Evolutionary conservation across 2,329 filamentous ascomycete genomes (phyloP), one percentile per base, ranked within the genome.

Genomic region (Didymellaceae sp.): DNA sequence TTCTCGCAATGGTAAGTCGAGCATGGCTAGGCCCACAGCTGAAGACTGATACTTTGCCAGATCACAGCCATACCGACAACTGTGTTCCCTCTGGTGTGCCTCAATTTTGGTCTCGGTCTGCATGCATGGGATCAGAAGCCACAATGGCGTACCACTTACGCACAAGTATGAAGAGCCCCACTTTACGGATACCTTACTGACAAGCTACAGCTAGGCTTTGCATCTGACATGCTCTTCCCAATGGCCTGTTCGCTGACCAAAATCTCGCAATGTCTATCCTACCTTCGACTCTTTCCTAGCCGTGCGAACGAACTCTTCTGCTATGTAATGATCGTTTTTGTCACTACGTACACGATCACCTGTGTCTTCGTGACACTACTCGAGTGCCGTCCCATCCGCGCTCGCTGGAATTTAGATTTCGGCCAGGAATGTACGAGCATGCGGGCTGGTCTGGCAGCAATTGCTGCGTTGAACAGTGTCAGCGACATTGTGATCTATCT

Each of bases 381-480:
- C 21, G 63, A 65, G 39, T 64, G 62, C 34, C 54, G 51, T 8
- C 65, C 63, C 2, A 63, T 67, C 30, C 35, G 52, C 7, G 54
- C 55, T 7, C 64, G 62, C 34, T 66, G 65, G 65, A 57, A 62
- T 25, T n/a, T 32, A 1, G 21, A 32, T 5, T 52, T 51, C 1
- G 48, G 55, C 31, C 49, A 55, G 20, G 32, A 59, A n/a, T 72
- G 68, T 38, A 67, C 70, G 32, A 55, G 70, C 37, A 57, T 62
- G 44, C 51, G 60, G 6, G 46, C 52, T 13, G 61, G 62, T 1
- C 47, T 68, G 3, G 42, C 68, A 7, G 40, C 58, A 8, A 59
- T 67, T n/a, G 64, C 67, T n/a, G 62, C 61, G 2, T 28, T 69
- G 31, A 71, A 71, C 35, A 69, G 60, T 42, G 40, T 68, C 25